Base-by-base conservation (phyloP, 1,284 basidiomycete genomes). In the Pterulicium gracile region DNA sequence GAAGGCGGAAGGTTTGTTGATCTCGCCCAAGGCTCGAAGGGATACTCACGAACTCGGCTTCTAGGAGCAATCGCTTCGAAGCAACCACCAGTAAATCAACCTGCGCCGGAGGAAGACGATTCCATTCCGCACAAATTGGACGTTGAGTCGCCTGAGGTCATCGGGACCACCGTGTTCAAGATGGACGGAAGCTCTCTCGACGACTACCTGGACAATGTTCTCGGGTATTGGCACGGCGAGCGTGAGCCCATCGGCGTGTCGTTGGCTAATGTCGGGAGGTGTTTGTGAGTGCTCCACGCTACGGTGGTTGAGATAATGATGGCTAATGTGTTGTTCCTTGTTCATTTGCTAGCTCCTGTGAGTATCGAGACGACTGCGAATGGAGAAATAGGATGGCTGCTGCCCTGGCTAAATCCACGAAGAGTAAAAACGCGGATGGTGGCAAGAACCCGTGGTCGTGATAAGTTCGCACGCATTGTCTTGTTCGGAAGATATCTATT, bases 301-400 rank as follows among this genome's bases (percentile, higher is more conserved):
- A 22, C 42, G 20, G 20, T 15, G 19, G 5, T 21, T 34, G 12
- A 34, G 15, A 10, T 34, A 10, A 15, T 15, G 27, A n/a, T n/a
- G n/a, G n/a, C n/a, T n/a, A n/a, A n/a, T n/a, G n/a, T 15, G 10
- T 15, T 10, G 15, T 21, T 46, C 24, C 32, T 7, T 24, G 36
- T 17, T 40, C 22, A 42, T 21, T 45, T 47, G 24, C 14, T 49
- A 90, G 83, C 24, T 75, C 77, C 32, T 94, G 90, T 56, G 89
- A 92, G 60, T 93, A 90, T 59, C 64, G 65, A 41, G 66, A 77
- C 1, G 80, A 74, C 10, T 94, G 89, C 55, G 90, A 93, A 64
- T 94, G 89, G 89, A 70, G 88, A 58, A 79, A 80, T 49, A 61
- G 68, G 52, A 86, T 81, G 57, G 80, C 81, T 2, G 51, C 52